Evolutionary conservation across 805 yeast species (phyloP).

Genomic region (Huiozyma sinensis): DNA sequence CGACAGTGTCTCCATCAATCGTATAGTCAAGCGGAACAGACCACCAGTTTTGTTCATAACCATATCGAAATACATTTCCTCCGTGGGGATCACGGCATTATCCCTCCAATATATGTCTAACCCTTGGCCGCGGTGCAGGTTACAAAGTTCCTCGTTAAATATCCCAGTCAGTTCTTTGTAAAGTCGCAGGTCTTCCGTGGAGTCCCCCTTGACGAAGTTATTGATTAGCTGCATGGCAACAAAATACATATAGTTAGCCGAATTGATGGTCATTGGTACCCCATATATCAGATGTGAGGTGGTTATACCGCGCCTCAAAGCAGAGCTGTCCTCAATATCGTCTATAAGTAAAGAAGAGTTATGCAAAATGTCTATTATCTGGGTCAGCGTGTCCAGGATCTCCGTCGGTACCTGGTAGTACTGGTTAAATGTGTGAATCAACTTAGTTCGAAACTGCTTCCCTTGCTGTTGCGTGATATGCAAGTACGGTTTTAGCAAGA

Average conservation of each 20-base stretch:
- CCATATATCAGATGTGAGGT: constrained; percentile 76
- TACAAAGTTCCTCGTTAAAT: constrained; percentile 62
- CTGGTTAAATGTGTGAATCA: constrained; percentile 45
- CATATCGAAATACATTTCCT: constrained; percentile 62
- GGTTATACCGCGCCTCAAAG: constrained; percentile 62
- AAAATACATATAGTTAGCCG: constrained; percentile 77
- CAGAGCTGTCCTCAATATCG: constrained; percentile 78
- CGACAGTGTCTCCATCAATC: constrained; percentile 40
- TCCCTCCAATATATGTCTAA: constrained; percentile 86
- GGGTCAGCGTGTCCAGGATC: constrained; percentile 32
- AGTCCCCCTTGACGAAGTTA: constrained; percentile 18
- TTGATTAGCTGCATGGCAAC: constrained; percentile 46
- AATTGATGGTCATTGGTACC: constrained; percentile 65
- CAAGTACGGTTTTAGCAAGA: constrained; percentile 35
- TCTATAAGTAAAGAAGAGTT: constrained; percentile 64
- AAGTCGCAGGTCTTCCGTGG: constrained; percentile 3
- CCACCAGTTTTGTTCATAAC: constrained; percentile 88
- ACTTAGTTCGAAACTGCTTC: constrained; percentile 40
- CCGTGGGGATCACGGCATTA: constrained; percentile 39
- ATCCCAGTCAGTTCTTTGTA: constrained; percentile 30
- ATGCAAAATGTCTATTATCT: constrained; percentile 50
- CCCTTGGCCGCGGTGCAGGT: constrained; percentile 85
- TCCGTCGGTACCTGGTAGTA: constrained; percentile 35
- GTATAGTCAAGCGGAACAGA: constrained; percentile 61
- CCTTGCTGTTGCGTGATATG: constrained; percentile 44